phyloP scores from a whole-genome alignment of 2,329 filamentous ascomycete species.

The Alternaria dauci region DNA sequence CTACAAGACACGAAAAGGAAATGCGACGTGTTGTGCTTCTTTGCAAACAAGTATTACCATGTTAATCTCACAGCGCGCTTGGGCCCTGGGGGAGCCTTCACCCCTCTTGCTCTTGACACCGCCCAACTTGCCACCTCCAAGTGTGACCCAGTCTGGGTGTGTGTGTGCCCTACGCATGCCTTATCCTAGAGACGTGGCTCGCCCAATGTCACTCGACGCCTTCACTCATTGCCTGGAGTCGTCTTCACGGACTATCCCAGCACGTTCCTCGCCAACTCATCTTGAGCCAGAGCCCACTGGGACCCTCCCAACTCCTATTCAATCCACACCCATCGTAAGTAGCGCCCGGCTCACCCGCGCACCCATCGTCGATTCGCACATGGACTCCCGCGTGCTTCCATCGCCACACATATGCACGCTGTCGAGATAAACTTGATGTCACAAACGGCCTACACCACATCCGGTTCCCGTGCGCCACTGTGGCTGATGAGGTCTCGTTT shows the following conservation, averaged over 20 bases:
- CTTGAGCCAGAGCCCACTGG: background rate
- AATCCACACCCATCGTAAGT: background rate
- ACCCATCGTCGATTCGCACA: constrained; percentile 8
- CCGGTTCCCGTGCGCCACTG: background rate
- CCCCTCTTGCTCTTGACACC: background rate
- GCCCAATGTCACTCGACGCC: background rate
- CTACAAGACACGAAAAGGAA: constrained; percentile 13
- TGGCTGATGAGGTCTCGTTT: constrained; percentile 1
- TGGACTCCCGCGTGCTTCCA: background rate
- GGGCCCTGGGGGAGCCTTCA: constrained; percentile 8
- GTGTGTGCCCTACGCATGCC: background rate
- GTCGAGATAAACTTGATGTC: constrained; percentile 6
- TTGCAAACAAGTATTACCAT: constrained; percentile 17
- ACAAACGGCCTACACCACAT: background rate
- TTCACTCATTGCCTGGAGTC: constrained; percentile 4
- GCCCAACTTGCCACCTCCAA: constrained; percentile 13
- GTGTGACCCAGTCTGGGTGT: background rate
- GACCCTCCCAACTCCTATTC: constrained; percentile 5
- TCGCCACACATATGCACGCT: constrained; percentile 10
- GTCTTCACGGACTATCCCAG: constrained; percentile 14
- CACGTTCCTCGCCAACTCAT: constrained; percentile 14
- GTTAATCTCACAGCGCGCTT: constrained; percentile 21
- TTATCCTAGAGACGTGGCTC: constrained; percentile 4
- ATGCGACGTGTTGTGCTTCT: constrained; percentile 22
- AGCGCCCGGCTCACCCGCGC: constrained; percentile 1